Evolutionary conservation across 1,284 basidiomycete species (phyloP).

Genomic region (Irpex lacteus): DNA sequence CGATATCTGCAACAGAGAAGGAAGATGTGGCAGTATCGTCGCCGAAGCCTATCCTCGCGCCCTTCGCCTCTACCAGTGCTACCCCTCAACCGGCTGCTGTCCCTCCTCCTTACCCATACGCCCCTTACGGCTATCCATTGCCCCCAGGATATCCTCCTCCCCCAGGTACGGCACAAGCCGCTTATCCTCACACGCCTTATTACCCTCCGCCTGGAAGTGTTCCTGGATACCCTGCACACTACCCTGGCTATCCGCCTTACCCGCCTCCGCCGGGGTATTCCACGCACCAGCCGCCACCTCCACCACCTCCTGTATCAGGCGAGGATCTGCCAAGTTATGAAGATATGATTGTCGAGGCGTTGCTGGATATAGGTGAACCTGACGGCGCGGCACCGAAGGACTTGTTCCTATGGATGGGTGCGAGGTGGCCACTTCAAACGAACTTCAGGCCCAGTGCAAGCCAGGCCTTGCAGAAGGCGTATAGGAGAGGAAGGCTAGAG

Average conservation of each 20-base stretch:
- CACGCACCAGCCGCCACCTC: conserved; percentile 22
- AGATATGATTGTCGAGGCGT: conserved; percentile 81
- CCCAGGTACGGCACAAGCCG: conserved; percentile 35
- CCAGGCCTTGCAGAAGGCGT: conserved; percentile 81
- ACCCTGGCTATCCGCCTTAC: conserved; percentile 17
- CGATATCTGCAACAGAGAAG: neutral
- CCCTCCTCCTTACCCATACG: conserved; percentile 27
- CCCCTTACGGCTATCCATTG: conserved; percentile 25
- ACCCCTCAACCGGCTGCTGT: conserved; percentile 2
- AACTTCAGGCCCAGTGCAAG: conserved; percentile 83
- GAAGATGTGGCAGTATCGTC: neutral
- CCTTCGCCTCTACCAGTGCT: conserved; percentile 1
- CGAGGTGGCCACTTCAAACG: conserved; percentile 75
- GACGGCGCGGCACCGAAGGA: conserved; percentile 79
- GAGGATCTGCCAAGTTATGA: conserved; percentile 82
- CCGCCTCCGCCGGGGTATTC: conserved; percentile 20
- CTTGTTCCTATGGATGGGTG: conserved; percentile 76
- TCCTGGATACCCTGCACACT: conserved; percentile 21
- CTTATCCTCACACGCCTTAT: conserved; percentile 62
- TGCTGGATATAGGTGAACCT: conserved; percentile 57
- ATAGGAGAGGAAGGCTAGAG: conserved; percentile 70
- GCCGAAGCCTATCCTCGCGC: neutral
- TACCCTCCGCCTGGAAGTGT: conserved; percentile 33
- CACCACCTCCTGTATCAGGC: conserved; percentile 26
- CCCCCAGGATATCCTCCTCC: conserved; percentile 32